Base-by-base conservation (phyloP, 192 early-diverging fungal genomes). In the Linnemannia exigua region DNA sequence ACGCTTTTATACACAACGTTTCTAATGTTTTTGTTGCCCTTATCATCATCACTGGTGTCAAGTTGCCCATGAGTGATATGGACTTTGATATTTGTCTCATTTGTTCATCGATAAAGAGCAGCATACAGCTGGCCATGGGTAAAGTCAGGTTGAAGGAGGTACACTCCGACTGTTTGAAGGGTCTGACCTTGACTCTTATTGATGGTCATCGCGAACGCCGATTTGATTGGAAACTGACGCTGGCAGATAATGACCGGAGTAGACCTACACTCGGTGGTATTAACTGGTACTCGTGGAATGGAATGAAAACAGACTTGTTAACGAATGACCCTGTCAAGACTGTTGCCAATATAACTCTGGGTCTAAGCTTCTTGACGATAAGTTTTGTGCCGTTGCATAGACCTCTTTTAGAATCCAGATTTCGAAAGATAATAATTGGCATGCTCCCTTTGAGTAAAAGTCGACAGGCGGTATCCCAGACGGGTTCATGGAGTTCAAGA, bases 381-480 rank as follows among this genome's bases (percentile, higher is more conserved):
- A 80, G 41, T 6, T 75, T 8, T 66, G 77, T 88, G 2, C 87
- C 80, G 77, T 82, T 87, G 66, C 87, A 77, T 4, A 69, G 67
- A 1, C 25, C 35, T 50, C 46, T 12, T 1, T 14, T 25, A 12
- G 76, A n/a, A 11, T 67, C 50, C 19, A 68, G 1, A 44, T 77
- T 68, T 17, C 67, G 37, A 0, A 77, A 31, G 8, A 87, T 9
- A 80, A 80, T 80, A 38, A 87, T 58, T 51, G 76, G 70, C 48
- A 41, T 66, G 38, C 74, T 22, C 63, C 37, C n/a, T 72, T 77
- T 20, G 72, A 72, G 11, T 3, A 14, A 0, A 72, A 61, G 14
- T 22, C 7, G 68, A 51, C 61, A 44, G n/a, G 81, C 38, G 75
- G 69, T 19, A 83, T 12, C 0, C 46, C 31, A 22, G 73, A 35